Conservation (phyloP, 2,329 filamentous ascomycete genomes). For the Alternaria ethzedia region DNA sequence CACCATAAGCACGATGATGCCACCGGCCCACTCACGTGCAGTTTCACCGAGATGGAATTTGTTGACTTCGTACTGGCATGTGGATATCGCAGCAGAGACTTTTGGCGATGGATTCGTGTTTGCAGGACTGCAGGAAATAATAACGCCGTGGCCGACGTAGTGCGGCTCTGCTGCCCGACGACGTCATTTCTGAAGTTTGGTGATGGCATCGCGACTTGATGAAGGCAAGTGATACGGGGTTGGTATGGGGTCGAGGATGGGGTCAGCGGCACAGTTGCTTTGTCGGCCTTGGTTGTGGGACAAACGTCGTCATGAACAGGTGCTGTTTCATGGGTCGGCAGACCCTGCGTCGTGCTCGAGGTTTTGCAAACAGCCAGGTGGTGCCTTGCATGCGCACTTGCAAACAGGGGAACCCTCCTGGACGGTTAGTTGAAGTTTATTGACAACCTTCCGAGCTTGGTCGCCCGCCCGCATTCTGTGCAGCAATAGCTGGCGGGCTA, state of each 20-base stretch:
- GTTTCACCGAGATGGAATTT: not conserved
- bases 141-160: not conserved
- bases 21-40: slow-evolving; percentile 6
- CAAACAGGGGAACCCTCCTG: not conserved
- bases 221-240: not conserved
- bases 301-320: slow-evolving; percentile 1
- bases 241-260: not conserved
- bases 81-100: slow-evolving; percentile 8
- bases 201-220: not conserved
- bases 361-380: not conserved
- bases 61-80: not conserved
- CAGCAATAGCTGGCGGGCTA: not conserved
- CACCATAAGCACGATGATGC: slow-evolving; percentile 11
- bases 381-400: not conserved
- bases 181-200: slow-evolving; percentile 6
- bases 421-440: not conserved
- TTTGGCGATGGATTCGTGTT: not conserved
- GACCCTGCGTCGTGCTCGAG: slow-evolving; percentile 4
- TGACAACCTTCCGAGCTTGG: not conserved
- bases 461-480: not conserved
- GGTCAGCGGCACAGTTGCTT: slow-evolving; percentile 9
- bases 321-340: not conserved
- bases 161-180: not conserved
- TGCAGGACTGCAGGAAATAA: not conserved
- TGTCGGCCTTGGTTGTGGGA: not conserved